Base-by-base conservation (phyloP, 495 filamentous ascomycete genomes). In the Talaromyces wortmannii region DNA sequence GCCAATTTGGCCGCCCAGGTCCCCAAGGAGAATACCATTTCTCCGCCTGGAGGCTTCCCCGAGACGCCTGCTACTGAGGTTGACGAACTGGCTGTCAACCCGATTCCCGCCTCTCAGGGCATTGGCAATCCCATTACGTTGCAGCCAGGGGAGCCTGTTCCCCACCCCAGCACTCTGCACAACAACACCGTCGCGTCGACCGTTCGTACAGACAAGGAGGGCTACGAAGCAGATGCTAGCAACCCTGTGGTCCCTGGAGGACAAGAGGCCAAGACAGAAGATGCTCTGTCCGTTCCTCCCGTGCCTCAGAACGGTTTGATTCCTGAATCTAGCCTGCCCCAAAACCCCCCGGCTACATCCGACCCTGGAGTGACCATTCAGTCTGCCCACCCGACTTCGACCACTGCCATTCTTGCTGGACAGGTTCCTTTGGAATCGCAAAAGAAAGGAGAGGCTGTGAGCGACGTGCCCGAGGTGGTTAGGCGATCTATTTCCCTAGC, bases 291-390 rank as follows among this genome's bases (percentile, higher is more conserved):
- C 33, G 69, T 91, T 43, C 86, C 88, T 13, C 76, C 79, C n/a
- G 67, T 85, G 40, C 74, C 78, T 12, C 76, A 72, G 32, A 33
- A 17, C 13, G 85, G 79, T 67, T 70, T 88, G 72, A 92, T 94
- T 59, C 91, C 91, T 8, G 90, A 96, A 71, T 94, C 90, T 18
- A 90, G 88, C 68, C 78, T 95, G 51, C 89, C 89, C 15, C 87
- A 91, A 60, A 79, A 78, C 42, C 56, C 31, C 59, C 65, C 45
- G 58, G 61, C 65, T 7, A 59, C 57, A 31, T 53, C 67, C 13
- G 70, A 84, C 48, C 71, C 75, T 4, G 82, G 76, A 53, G 78
- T 77, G 59, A 78, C 75, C 13, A 82, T 91, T 58, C 87, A 83
- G 59, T 90, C 87, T 7, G 85, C 80, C 29, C 81, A 78, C 5